Percentiles rank a stretch among this genome's conserved stretches.
These are phyloP conservation scores for Raphanus sativus DNA, from an alignment of 345 rosid genomes.

Conservation along the genomic window DNA sequence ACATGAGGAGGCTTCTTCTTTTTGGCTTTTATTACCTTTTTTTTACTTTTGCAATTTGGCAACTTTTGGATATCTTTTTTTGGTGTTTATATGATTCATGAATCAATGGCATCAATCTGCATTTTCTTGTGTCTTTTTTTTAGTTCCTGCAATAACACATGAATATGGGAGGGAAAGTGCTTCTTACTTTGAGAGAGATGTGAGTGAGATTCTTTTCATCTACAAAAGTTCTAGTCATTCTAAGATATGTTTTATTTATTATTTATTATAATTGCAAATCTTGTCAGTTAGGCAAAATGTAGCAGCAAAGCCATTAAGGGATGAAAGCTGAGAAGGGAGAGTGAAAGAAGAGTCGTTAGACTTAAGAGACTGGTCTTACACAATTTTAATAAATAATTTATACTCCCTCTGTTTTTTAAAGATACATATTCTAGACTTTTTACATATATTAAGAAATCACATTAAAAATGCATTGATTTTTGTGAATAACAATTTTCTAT, in stretches of 20 bases:
- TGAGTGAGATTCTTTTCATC: neutral
- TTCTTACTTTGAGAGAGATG: neutral
- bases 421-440: too few species aligned
- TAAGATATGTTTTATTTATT: neutral
- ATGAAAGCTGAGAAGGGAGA: neutral
- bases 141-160: neutral
- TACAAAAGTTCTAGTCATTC: neutral
- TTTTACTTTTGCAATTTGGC: neutral
- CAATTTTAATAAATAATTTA: neutral
- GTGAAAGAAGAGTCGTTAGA: neutral
- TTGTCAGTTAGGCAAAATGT: neutral
- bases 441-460: too few species aligned
- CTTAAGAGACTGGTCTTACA: neutral
- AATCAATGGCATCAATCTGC: slow-evolving; percentile 8
- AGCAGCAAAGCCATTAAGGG: neutral
- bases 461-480: too few species aligned
- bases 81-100: slow-evolving; percentile 20
- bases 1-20: slow-evolving; percentile 4
- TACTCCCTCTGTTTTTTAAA: too few species aligned
- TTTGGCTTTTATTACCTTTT: slow-evolving; percentile 12
- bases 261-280: neutral
- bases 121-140: neutral
- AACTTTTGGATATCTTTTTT: slow-evolving; percentile 9
- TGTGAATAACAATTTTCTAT: too few species aligned
- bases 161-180: neutral